These are phyloP conservation scores for Termitomyces sp. DNA, from an alignment of 768 basidiomycete species.

Conservation along the genomic window DNA sequence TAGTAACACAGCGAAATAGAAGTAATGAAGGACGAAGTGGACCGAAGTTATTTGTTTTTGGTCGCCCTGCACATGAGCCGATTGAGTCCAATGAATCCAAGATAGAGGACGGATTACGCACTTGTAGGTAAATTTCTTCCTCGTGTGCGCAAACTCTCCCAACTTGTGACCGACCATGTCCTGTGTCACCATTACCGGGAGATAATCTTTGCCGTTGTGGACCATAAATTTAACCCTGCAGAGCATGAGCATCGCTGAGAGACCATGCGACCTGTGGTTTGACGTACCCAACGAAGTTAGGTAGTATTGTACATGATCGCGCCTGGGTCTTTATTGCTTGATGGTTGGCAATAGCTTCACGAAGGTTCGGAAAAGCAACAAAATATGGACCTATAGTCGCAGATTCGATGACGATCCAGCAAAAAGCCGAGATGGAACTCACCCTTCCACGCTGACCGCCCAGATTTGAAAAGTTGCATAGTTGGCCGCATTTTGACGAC, in stretches of 20 bases:
- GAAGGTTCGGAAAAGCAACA: conserved; percentile 85
- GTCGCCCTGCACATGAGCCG: conserved; percentile 9
- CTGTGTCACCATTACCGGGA: conserved; percentile 83
- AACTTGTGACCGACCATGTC: conserved; percentile 99
- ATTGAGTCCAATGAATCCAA: not conserved
- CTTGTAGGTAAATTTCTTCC: conserved; percentile 84
- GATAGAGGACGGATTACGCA: conserved; percentile 34
- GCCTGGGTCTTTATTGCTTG: conserved; percentile 87
- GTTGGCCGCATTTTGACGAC: conserved; percentile 54
- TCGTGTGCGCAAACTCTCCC: conserved; percentile 90
- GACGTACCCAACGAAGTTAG: conserved; percentile 91
- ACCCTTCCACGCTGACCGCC: conserved; percentile 88
- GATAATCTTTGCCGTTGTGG: conserved; percentile 90
- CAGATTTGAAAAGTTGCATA: conserved; percentile 49
- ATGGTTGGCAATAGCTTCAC: conserved; percentile 74
- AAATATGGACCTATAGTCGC: conserved; percentile 78
- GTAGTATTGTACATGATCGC: conserved; percentile 86
- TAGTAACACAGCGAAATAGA: not conserved
- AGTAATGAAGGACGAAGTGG: not conserved
- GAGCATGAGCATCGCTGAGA: not conserved
- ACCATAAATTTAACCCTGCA: conserved; percentile 81
- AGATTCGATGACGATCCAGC: not conserved
- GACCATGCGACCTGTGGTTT: not conserved
- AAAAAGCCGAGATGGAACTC: conserved; percentile 2
- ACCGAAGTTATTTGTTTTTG: conserved; percentile 14